phyloP scores from a whole-genome alignment of 768 basidiomycete species.

The Podaxis mareebaensis region DNA sequence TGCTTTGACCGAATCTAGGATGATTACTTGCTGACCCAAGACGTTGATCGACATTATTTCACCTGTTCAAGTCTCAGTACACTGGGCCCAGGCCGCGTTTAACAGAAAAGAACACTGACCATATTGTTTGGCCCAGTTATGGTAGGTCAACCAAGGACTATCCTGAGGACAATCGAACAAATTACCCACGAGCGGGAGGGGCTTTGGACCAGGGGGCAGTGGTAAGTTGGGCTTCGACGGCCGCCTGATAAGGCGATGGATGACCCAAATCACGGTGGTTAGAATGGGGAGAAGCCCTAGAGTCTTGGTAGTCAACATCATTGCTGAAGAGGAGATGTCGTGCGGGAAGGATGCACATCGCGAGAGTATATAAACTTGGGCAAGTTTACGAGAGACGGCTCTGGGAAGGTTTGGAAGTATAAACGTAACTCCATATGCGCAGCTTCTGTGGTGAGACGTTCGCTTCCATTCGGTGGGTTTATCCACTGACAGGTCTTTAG shows the following conservation, averaged over 20 bases:
- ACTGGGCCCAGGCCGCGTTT: neutral
- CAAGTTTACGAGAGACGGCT: too few species aligned
- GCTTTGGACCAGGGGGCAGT: conserved; percentile 7
- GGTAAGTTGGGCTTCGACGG: conserved; percentile 4
- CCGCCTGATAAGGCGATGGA: neutral
- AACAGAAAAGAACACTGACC: neutral
- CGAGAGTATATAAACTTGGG: neutral
- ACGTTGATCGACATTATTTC: neutral
- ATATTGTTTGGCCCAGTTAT: conserved; percentile 25
- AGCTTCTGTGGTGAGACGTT: too few species aligned
- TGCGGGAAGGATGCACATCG: neutral
- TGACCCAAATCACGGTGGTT: neutral
- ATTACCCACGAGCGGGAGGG: neutral
- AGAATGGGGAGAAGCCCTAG: neutral
- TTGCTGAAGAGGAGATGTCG: neutral
- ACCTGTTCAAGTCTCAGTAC: neutral
- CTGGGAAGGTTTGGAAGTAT: too few species aligned
- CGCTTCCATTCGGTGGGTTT: too few species aligned
- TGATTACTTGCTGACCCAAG: neutral
- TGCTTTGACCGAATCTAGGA: neutral
- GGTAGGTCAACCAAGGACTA: conserved; percentile 27
- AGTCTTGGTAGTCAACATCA: neutral
- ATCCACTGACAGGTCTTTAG: too few species aligned
- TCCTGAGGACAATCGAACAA: conserved; percentile 10
- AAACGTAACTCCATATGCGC: too few species aligned